Conservation (phyloP, 495 filamentous ascomycete species). For the Tuber umbilicatum region DNA sequence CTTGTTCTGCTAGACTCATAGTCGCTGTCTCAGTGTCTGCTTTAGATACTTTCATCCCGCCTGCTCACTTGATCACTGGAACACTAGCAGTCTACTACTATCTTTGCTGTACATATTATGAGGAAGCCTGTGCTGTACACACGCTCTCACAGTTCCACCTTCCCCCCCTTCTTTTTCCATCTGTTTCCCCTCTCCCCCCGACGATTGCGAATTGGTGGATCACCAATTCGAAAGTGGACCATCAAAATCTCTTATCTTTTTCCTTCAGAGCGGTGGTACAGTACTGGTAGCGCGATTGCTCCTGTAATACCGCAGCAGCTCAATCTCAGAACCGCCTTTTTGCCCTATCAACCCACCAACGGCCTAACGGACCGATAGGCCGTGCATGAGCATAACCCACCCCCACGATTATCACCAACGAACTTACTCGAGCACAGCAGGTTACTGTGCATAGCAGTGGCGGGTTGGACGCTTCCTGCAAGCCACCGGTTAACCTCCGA, state of each 20-base stretch:
- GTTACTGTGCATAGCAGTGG: background rate
- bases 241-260: constrained; percentile 20
- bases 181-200: background rate
- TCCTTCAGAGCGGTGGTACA: background rate
- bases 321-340: background rate
- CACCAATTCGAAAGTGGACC: constrained; percentile 19
- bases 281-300: background rate
- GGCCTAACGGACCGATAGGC: background rate
- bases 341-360: background rate
- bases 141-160: background rate
- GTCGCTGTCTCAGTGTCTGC: background rate
- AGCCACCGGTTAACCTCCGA: background rate
- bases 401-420: background rate
- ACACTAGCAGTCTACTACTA: background rate
- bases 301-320: background rate
- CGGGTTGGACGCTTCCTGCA: background rate
- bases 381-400: background rate
- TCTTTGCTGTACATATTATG: background rate
- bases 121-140: background rate
- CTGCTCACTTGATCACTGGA: background rate
- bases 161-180: background rate
- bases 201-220: constrained; percentile 26
- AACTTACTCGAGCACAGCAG: background rate
- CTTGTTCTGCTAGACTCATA: background rate
- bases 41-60: background rate